These are phyloP conservation scores for Mucor saturninus DNA, from an alignment of 371 early-diverging fungal species.

Conservation along the genomic window DNA sequence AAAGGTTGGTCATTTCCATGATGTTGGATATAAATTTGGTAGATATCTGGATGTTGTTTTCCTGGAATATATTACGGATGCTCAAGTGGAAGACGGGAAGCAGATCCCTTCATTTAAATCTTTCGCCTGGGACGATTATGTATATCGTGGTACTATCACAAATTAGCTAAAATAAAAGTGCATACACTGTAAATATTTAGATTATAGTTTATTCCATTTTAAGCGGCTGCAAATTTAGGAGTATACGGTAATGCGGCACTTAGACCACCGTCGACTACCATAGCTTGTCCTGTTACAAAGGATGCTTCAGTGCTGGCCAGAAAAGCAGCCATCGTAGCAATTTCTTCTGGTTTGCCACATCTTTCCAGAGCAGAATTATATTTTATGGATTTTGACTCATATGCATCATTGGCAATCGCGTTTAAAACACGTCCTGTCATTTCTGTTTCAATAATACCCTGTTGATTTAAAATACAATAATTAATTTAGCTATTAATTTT, in stretches of 20 bases:
- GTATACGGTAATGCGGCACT: constrained; percentile 42
- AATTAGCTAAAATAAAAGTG: neutral
- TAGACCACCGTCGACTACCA: constrained; percentile 56
- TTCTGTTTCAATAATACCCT: neutral
- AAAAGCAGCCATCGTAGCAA: constrained; percentile 40
- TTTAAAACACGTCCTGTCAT: neutral
- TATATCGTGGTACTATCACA: constrained; percentile 14
- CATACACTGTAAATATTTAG: neutral
- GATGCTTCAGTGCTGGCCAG: constrained; percentile 55
- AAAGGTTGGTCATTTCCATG: constrained; percentile 37
- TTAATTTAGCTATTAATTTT: no score
- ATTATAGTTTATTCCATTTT: neutral
- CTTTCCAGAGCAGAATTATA: constrained; percentile 49
- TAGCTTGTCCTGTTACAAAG: constrained; percentile 56
- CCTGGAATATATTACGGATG: constrained; percentile 40
- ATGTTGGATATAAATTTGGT: constrained; percentile 54
- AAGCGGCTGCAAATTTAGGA: constrained; percentile 12
- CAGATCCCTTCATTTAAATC: constrained; percentile 29
- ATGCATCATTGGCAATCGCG: neutral
- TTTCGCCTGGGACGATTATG: constrained; percentile 42
- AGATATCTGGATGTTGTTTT: constrained; percentile 46
- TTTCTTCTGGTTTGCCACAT: constrained; percentile 42
- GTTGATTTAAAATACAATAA: no score
- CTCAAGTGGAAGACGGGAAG: constrained; percentile 12
- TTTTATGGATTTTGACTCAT: constrained; percentile 40